Percentiles rank a stretch among this genome's conserved stretches.
Conservation (phyloP, 106 monocot genomes). For the Dioscorea dumetorum region DNA sequence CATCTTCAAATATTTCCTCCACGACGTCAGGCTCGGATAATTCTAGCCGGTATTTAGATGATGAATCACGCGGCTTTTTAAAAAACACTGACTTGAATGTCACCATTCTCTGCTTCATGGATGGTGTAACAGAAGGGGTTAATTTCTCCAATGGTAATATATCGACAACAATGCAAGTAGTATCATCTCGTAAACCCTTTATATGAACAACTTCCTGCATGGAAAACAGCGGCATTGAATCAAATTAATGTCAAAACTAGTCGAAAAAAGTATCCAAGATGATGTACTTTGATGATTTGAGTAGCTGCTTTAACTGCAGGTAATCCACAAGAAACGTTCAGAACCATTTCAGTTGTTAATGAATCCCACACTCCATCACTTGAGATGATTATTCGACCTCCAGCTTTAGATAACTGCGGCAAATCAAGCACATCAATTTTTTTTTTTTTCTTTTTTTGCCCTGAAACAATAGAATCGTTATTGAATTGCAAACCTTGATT, state of each 20-base stretch:
- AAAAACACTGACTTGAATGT: conserved; percentile 47
- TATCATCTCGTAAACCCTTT: conserved; percentile 78
- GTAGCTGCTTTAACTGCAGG: conserved; percentile 49
- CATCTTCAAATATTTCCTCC: conserved; percentile 85
- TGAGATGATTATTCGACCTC: conserved; percentile 64
- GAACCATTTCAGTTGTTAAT: conserved; percentile 33
- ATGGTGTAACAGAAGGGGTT: conserved; percentile 26
- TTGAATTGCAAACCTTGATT: conserved; percentile 65
- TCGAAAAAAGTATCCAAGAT: background rate
- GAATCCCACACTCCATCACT: conserved; percentile 90
- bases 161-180: conserved; percentile 87
- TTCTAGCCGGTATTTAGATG: conserved; percentile 32
- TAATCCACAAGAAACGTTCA: conserved; percentile 45
- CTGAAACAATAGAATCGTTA: no score
- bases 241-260: background rate
- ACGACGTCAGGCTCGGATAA: conserved; percentile 42
- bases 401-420: conserved; percentile 60
- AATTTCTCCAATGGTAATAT: conserved; percentile 75
- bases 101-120: conserved; percentile 50
- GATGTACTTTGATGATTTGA: conserved; percentile 55
- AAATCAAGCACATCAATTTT: no score
- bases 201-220: conserved; percentile 63
- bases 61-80: conserved; percentile 31
- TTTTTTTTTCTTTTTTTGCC: no score
- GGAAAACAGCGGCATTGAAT: background rate